Evolutionary conservation across 257 asterid species (phyloP).

Genomic region (Solanum okadae): DNA sequence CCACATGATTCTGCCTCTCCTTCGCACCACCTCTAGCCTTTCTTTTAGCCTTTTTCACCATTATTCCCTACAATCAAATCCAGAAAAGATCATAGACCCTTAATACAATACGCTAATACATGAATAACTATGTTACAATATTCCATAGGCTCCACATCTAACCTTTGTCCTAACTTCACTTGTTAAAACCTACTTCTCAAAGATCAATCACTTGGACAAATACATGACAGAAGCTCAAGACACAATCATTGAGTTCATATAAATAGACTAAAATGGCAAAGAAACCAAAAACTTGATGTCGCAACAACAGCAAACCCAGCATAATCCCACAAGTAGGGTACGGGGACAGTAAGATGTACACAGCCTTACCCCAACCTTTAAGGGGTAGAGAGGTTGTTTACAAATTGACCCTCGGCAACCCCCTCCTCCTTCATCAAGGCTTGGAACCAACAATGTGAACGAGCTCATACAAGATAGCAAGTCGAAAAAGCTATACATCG

Average conservation of each 20-base stretch:
- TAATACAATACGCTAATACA: background rate
- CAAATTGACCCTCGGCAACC: background rate
- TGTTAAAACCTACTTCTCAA: background rate
- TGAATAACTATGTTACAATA: background rate
- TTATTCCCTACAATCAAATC: constrained; percentile 35
- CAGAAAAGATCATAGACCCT: constrained; percentile 3
- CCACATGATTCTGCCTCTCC: constrained; percentile 39
- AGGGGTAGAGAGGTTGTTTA: background rate
- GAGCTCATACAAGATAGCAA: background rate
- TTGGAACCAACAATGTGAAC: background rate
- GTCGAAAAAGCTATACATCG: background rate
- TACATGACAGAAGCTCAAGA: background rate
- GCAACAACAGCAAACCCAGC: background rate
- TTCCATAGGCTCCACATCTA: background rate
- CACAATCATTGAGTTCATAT: background rate
- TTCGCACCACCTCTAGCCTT: constrained; percentile 47
- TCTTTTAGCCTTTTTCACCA: constrained; percentile 81
- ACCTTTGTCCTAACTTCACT: background rate
- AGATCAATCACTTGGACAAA: background rate
- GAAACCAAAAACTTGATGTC: too few relatives aligned
- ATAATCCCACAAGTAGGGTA: background rate
- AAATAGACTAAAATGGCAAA: background rate
- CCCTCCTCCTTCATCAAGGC: background rate
- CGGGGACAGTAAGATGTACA: background rate
- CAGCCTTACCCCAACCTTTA: background rate